phyloP scores from a whole-genome alignment of 257 asterid genomes.

The Coffea canephora region DNA sequence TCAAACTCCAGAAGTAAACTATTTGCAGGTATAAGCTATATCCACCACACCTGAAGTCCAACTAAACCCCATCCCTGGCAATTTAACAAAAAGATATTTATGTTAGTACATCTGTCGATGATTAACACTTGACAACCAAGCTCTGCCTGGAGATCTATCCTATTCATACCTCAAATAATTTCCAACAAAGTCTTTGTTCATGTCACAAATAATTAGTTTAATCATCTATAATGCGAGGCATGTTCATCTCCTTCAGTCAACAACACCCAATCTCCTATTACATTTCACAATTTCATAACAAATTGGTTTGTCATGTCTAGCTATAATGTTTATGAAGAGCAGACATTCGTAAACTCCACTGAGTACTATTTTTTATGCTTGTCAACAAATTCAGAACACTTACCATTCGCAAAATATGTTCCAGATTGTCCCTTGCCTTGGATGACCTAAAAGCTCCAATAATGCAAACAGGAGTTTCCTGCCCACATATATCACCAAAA shows the following conservation, averaged over 20 bases:
- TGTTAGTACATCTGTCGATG: neutral
- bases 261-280: neutral
- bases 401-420: slow-evolving; percentile 61
- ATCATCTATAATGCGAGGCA: neutral
- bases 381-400: slow-evolving; percentile 23
- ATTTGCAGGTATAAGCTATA: neutral
- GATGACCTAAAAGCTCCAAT: slow-evolving; percentile 78
- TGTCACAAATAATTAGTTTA: neutral
- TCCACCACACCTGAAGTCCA: neutral
- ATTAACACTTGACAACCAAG: neutral
- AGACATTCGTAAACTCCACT: neutral
- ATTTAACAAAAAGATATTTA: neutral
- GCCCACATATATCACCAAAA: slow-evolving; percentile 60
- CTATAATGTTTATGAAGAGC: neutral
- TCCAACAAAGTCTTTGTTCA: neutral
- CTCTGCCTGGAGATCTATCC: neutral
- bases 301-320: neutral
- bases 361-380: neutral
- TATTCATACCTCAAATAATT: neutral
- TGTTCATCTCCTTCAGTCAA: neutral
- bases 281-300: neutral
- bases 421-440: slow-evolving; percentile 53
- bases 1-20: neutral
- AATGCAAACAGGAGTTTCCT: slow-evolving; percentile 73
- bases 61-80: neutral